Evolutionary conservation across 148 eudicot species (phyloP), one percentile per base, ranked within the genome.

Genomic region (Nepenthes gracilis): DNA sequence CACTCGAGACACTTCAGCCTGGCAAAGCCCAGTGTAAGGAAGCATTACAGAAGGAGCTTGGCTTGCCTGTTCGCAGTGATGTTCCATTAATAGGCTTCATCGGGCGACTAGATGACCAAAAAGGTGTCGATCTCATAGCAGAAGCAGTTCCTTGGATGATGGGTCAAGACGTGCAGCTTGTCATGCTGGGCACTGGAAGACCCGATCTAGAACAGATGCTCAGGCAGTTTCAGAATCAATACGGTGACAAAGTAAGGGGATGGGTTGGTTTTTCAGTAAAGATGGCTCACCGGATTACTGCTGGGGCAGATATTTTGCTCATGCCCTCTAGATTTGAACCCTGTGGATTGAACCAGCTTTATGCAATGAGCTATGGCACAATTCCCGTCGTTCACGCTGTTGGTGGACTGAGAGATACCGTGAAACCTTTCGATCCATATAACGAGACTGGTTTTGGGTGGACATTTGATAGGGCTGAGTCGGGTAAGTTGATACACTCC

Each of bases 251-350:
- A 59, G 64, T 77, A 49, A 62, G 95, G 40, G 95, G 99, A 32
- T 89, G 97, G 97, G 97, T 94, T 0, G 97, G 99, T 0, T 89
- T 94, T 63, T 94, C 99, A 1, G 97, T 89, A 10, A 73, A 81
- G 77, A 89, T 72, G 5, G 90, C 99, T 35, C 97, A 94, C 52
- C 73, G 97, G 9, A 94, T 94, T 58, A 94, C 99, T 0, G 99
- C 99, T 14, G 99, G 99, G 11, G 89, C 83, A 0, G 99, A 94
- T 70, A 85, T 94, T 54, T 60, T 94, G 50, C 82, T 89, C 43
- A 89, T 94, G 99, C 99, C 99, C 2, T 94, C 99, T 0, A 80
- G 99, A 58, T 94, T 94, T 14, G 95, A 94, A 71, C 99, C 99
- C 1, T 94, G 99, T 70, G 99, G 99, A 63, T 78, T 94, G 47